Conservation (phyloP, 164 flowering plant species). For the Kalanchoe fedtschenkoi region DNA sequence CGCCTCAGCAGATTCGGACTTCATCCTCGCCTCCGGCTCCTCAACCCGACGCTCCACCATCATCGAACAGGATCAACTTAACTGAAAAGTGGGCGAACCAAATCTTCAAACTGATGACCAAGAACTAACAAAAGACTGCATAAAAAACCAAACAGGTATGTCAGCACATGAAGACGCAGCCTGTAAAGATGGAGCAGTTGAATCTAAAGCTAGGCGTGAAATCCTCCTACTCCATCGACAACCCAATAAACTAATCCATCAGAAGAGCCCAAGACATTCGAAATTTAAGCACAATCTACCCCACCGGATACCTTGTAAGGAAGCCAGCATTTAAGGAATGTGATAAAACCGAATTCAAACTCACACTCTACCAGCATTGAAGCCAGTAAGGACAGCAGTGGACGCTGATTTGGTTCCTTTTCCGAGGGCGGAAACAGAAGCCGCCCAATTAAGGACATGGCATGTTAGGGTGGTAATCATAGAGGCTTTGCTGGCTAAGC, state of each 20-base stretch:
- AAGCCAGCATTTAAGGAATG: neutral
- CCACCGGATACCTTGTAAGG: neutral
- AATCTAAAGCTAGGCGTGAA: no score
- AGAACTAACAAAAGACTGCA: neutral
- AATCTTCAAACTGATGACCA: neutral
- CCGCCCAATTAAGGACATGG: slow-evolving; percentile 4
- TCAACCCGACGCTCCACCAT: slow-evolving; percentile 48
- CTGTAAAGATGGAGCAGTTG: slow-evolving; percentile 4
- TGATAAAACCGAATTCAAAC: neutral
- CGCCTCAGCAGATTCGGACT: slow-evolving; percentile 38
- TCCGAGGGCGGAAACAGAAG: neutral
- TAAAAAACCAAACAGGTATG: neutral
- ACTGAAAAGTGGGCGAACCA: neutral
- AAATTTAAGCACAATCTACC: slow-evolving; percentile 2
- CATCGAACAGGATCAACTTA: slow-evolving; percentile 3
- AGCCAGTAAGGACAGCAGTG: neutral
- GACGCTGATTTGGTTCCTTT: neutral
- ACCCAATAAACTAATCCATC: neutral
- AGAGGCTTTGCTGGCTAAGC: neutral
- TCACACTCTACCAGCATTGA: neutral
- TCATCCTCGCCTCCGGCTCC: slow-evolving; percentile 14
- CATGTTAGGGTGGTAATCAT: neutral
- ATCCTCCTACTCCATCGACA: neutral
- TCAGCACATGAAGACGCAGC: neutral
- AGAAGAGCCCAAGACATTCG: neutral